Evolutionary conservation across 108 stramenopile genomes (phyloP).

Genomic region (Poteriospumella lacustris): DNA sequence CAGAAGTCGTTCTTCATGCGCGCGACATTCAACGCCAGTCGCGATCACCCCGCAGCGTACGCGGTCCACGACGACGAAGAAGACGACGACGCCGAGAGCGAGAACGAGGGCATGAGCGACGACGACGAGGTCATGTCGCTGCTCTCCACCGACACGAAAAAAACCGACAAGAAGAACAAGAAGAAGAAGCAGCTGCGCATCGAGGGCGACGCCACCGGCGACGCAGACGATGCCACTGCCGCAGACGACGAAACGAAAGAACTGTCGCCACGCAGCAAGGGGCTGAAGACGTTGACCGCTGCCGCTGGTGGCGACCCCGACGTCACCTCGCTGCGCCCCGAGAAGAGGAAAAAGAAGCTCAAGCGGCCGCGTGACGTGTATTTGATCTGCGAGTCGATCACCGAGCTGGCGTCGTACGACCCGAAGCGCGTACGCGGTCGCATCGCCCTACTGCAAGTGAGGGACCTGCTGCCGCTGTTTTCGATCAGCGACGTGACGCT

Average conservation of each 20-base stretch:
- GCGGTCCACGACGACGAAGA: constrained; percentile 18
- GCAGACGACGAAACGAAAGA: too few relatives aligned
- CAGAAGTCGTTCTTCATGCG: not conserved
- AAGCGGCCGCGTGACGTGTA: not conserved
- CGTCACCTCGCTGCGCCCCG: too few relatives aligned
- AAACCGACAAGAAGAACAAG: too few relatives aligned
- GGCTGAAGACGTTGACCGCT: too few relatives aligned
- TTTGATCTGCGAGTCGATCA: not conserved
- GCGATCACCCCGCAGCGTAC: constrained; percentile 12
- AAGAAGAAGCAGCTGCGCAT: too few relatives aligned
- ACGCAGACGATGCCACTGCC: too few relatives aligned
- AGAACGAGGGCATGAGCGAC: not conserved
- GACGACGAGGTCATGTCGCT: constrained; percentile 9
- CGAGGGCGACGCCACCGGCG: too few relatives aligned
- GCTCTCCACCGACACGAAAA: too few relatives aligned
- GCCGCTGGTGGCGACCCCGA: too few relatives aligned
- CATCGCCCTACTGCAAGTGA: not conserved
- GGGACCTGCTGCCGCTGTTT: not conserved
- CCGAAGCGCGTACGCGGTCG: not conserved
- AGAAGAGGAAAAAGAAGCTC: not conserved
- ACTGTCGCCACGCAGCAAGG: too few relatives aligned
- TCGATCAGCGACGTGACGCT: not conserved
- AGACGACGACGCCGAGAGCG: not conserved
- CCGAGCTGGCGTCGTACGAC: constrained; percentile 4
- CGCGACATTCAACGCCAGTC: not conserved